Evolutionary conservation across 176 grass and related monocot species (phyloP).

Genomic region (Eragrostis curvula): DNA sequence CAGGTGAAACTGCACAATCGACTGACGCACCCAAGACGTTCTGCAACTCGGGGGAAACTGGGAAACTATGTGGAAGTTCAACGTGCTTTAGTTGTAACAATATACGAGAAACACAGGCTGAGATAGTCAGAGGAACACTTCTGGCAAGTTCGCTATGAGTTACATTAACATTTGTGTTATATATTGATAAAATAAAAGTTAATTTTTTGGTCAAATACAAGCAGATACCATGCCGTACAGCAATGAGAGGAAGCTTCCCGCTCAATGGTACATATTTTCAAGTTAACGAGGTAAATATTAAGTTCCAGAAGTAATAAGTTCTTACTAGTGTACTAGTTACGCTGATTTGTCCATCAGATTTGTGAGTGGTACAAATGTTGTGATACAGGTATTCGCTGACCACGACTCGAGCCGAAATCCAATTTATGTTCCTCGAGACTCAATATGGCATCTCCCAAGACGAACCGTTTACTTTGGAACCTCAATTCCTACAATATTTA

Average conservation of each 20-base stretch:
- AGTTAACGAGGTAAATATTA: constrained; percentile 74
- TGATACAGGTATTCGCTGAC: constrained; percentile 87
- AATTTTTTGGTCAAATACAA: constrained; percentile 51
- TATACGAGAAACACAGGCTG: constrained; percentile 66
- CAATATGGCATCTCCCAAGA: constrained; percentile 85
- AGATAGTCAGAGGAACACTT: constrained; percentile 82
- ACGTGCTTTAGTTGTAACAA: constrained; percentile 75
- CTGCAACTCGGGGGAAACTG: constrained; percentile 68
- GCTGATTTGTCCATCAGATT: constrained; percentile 17
- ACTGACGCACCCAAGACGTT: constrained; percentile 72
- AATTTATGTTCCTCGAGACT: constrained; percentile 64
- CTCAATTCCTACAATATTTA: constrained; percentile 86
- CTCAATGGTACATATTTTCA: constrained; percentile 91
- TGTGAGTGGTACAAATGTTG: constrained; percentile 24
- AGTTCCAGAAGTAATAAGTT: background rate
- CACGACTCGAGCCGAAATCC: constrained; percentile 72
- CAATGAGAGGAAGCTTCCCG: constrained; percentile 89
- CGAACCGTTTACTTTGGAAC: constrained; percentile 88
- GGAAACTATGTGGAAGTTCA: constrained; percentile 60
- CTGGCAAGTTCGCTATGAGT: constrained; percentile 51
- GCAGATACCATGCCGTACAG: constrained; percentile 88
- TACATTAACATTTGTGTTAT: constrained; percentile 16
- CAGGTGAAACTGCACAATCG: constrained; percentile 88
- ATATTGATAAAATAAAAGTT: constrained; percentile 30
- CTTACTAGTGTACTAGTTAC: constrained; percentile 12